Evolutionary conservation across 164 flowering plant genomes (phyloP).

Genomic region (Buxus sempervirens): DNA sequence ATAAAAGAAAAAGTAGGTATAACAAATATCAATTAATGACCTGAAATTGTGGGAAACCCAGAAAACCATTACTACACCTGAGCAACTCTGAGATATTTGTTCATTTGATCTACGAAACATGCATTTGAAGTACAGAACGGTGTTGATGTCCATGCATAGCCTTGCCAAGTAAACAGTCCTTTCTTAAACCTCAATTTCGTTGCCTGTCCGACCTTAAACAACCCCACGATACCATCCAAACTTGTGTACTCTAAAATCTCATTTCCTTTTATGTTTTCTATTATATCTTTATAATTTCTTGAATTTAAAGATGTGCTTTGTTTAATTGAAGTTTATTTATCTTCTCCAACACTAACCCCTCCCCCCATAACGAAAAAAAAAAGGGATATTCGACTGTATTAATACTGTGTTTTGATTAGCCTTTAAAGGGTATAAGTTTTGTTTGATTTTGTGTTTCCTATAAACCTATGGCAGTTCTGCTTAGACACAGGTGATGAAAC

Average conservation of each 20-base stretch:
- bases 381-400: no score
- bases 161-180: constrained; percentile 1
- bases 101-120: not conserved
- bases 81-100: not conserved
- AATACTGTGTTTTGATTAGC: no score
- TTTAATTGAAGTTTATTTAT: not conserved
- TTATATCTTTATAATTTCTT: not conserved
- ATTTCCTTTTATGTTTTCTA: not conserved
- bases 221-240: no score
- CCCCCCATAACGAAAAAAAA: not conserved
- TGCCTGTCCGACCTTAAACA: not conserved
- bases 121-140: not conserved
- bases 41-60: not conserved
- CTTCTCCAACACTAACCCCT: no score
- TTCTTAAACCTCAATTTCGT: not conserved
- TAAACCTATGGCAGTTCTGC: no score
- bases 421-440: no score
- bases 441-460: no score
- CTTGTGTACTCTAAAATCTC: not conserved
- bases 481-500: no score
- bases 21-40: not conserved
- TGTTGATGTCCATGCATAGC: constrained; percentile 4
- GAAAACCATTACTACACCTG: not conserved
- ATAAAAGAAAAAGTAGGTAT: not conserved
- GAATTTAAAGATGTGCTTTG: not conserved